phyloP scores from a whole-genome alignment of 768 basidiomycete genomes.

The Boletus huronensis region DNA sequence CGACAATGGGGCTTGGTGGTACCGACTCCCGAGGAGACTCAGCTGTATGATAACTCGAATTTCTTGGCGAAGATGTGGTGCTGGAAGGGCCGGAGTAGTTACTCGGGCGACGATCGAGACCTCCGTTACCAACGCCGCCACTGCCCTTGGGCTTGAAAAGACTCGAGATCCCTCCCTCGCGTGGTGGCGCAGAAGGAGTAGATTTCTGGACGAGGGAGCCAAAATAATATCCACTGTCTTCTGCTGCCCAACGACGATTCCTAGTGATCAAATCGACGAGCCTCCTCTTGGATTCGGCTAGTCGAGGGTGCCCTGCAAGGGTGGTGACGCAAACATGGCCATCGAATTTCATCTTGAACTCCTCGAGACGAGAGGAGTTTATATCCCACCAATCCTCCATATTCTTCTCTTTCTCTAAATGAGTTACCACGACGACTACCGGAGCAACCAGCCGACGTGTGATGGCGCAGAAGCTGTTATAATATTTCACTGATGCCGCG shows the following conservation, averaged over 20 bases:
- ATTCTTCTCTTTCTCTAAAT: slow-evolving; percentile 27
- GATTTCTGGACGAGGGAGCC: slow-evolving; percentile 3
- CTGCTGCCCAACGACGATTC: slow-evolving; percentile 6
- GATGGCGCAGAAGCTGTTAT: slow-evolving; percentile 32
- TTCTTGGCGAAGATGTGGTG: background rate
- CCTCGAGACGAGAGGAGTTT: slow-evolving; percentile 27
- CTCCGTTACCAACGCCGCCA: background rate
- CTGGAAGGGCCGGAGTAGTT: background rate
- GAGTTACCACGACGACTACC: slow-evolving; percentile 35
- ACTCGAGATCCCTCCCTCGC: background rate
- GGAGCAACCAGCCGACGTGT: slow-evolving; percentile 38
- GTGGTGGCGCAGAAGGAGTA: background rate
- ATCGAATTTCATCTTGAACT: slow-evolving; percentile 31
- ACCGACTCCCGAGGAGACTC: slow-evolving; percentile 7
- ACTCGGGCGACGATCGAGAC: background rate
- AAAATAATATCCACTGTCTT: slow-evolving; percentile 8
- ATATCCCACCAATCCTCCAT: slow-evolving; percentile 33
- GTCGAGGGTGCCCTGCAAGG: slow-evolving; percentile 6
- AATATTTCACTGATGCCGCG: slow-evolving; percentile 28
- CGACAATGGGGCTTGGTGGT: slow-evolving; percentile 5
- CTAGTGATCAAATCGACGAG: slow-evolving; percentile 15
- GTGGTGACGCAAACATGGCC: slow-evolving; percentile 39
- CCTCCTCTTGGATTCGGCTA: slow-evolving; percentile 11
- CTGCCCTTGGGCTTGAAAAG: background rate
- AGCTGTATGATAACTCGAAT: slow-evolving; percentile 8